Evolutionary conservation across 805 yeast genomes (phyloP), one percentile per base, ranked within the genome.

Genomic region (Lipomyces spencermartinsiae): DNA sequence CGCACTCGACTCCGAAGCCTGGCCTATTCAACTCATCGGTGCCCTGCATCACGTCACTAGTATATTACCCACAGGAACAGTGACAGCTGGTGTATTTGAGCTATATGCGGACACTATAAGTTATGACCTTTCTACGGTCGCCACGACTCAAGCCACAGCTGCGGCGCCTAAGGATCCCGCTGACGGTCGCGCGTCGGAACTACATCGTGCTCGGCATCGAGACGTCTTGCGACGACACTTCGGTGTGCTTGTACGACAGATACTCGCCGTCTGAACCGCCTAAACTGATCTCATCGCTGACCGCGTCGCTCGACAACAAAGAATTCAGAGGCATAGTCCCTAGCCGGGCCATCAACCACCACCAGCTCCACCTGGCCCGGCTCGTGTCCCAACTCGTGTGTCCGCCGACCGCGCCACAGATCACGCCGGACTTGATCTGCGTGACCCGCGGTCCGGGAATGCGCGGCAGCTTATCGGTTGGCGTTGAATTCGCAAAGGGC

Each of bases 391-490:
- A 80, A 5, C 78, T 89, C 4, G 79, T 89, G 16, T 46, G 34
- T 0, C 67, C 75, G 0, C 70, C 76, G 65, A 85, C 71, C 33
- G 66, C 29, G 31, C 43, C 22, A 63, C 72, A 34, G 81, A 81
- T 33, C 43, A 37, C 8, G 0, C 92, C 93, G 0, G 97, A 91
- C 76, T 76, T 95, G 58, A 84, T 95, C 0, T 90, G 97, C 77
- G 97, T 89, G 4, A 95, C 99, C 0, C 81, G 97, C 72, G 99
- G 99, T 0, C 99, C 99, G 0, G 99, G 99, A 0, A 92, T 95
- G 97, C 85, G 88, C 8, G 97, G 98, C 0, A 89, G 97, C 0
- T 81, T 95, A 14, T 84, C 92, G 9, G 89, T 92, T 0, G 96
- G 98, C 0, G 81, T 90, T 31, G 95, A 91, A 74, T 79, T 92